A percentile compares a stretch with the other conserved stretches of the same genome.
Conservation (phyloP, 2,329 filamentous ascomycete species). For the Fonsecaea pedrosoi region DNA sequence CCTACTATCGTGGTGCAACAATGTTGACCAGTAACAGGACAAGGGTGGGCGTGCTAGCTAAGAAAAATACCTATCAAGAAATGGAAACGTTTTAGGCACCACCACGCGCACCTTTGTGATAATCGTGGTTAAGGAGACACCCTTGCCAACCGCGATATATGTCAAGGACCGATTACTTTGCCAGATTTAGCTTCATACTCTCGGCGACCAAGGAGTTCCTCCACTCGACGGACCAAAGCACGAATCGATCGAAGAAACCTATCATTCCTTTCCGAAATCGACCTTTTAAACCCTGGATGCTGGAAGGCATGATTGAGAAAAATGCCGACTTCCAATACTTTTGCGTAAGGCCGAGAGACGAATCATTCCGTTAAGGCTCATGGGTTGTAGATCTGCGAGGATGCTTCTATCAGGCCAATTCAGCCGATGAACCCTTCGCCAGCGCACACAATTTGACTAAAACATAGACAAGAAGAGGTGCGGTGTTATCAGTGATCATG, state of each 20-base stretch:
- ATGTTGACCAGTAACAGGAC: slow-evolving; percentile 59
- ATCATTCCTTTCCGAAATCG: slow-evolving; percentile 41
- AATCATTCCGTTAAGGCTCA: slow-evolving; percentile 51
- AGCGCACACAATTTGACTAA: no score
- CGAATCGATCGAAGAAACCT: slow-evolving; percentile 53
- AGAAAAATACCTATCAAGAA: neutral
- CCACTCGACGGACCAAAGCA: slow-evolving; percentile 50
- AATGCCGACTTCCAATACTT: slow-evolving; percentile 21
- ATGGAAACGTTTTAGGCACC: slow-evolving; percentile 11
- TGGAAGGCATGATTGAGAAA: slow-evolving; percentile 23
- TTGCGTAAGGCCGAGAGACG: slow-evolving; percentile 7
- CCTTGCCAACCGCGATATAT: neutral
- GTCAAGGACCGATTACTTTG: slow-evolving; percentile 39
- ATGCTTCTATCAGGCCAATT: no score
- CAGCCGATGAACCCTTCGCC: no score
- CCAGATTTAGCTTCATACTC: slow-evolving; percentile 48
- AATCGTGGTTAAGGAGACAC: neutral
- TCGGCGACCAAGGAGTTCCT: slow-evolving; percentile 52
- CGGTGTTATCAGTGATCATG: no score
- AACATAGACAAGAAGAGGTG: no score
- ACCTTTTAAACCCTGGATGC: slow-evolving; percentile 46
- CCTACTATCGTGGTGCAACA: slow-evolving; percentile 61
- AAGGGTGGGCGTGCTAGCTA: slow-evolving; percentile 42
- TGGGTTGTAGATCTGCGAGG: slow-evolving; percentile 50
- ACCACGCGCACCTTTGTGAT: slow-evolving; percentile 11